Percentiles rank a stretch among this genome's conserved stretches.
Conservation (phyloP, 495 filamentous ascomycete species). For the Penicillium coprophilum region DNA sequence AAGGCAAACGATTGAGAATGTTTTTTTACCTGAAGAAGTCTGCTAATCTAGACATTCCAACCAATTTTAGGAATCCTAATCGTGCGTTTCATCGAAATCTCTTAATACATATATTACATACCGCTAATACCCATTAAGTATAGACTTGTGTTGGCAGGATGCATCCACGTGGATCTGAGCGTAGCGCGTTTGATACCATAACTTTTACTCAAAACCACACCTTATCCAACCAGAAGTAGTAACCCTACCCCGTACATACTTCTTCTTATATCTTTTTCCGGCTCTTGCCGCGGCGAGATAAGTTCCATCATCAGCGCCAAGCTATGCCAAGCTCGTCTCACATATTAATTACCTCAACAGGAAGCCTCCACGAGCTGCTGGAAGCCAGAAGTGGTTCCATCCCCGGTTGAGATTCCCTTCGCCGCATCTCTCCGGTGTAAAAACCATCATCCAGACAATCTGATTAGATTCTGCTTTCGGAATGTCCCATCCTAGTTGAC, state of each 20-base stretch:
- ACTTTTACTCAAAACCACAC: too few relatives aligned
- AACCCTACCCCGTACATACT: too few relatives aligned
- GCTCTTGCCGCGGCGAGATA: constrained; percentile 5
- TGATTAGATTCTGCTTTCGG: constrained; percentile 7
- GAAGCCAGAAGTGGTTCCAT: background rate
- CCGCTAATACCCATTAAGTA: background rate
- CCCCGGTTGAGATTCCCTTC: constrained; percentile 1
- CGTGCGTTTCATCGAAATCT: background rate
- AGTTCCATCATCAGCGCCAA: constrained; percentile 2
- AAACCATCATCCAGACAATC: background rate
- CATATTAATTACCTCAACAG: constrained; percentile 2
- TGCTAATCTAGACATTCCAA: background rate
- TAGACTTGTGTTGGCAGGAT: background rate
- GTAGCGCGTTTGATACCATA: background rate
- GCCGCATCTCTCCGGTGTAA: background rate
- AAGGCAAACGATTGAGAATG: background rate
- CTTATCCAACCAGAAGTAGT: too few relatives aligned
- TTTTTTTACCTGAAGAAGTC: background rate
- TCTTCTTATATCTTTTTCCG: background rate
- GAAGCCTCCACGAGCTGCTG: background rate
- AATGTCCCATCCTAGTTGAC: background rate
- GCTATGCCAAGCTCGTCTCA: constrained; percentile 5
- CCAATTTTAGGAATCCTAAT: background rate
- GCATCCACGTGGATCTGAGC: constrained; percentile 1
- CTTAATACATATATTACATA: background rate